Evolutionary conservation across 495 filamentous ascomycete genomes (phyloP).

Genomic region (Astrothelium subdiscretum): DNA sequence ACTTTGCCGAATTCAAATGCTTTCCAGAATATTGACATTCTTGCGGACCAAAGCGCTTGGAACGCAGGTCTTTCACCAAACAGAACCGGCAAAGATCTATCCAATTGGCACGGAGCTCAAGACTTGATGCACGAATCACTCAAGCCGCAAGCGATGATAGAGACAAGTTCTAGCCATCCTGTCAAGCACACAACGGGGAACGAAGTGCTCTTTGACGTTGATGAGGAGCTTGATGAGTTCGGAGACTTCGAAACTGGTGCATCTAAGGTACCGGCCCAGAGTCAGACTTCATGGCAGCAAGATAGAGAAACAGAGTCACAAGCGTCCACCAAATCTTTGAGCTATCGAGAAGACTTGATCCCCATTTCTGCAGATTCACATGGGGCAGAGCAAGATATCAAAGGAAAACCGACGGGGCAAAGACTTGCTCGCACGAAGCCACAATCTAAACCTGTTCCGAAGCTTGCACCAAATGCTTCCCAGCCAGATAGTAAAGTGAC

Average conservation of each 20-base stretch:
- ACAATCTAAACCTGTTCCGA: background rate
- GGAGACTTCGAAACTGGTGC: conserved; percentile 16
- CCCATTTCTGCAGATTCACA: background rate
- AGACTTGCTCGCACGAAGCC: conserved; percentile 4
- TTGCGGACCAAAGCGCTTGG: background rate
- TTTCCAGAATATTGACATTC: background rate
- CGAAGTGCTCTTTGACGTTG: conserved; percentile 31
- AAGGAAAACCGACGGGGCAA: background rate
- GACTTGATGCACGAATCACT: background rate
- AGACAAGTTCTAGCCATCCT: conserved; percentile 1
- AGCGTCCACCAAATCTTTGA: background rate
- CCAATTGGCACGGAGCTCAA: background rate
- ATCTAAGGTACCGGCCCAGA: background rate
- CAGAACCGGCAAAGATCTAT: background rate
- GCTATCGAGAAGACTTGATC: background rate
- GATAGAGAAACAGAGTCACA: background rate
- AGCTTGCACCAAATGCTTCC: background rate
- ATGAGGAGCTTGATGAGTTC: conserved; percentile 23
- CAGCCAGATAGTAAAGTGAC: background rate
- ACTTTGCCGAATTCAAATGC: no score
- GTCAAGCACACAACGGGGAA: conserved; percentile 13
- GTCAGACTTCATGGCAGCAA: background rate
- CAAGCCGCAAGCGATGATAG: background rate
- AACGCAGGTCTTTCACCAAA: background rate
- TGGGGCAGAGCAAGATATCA: background rate